Conservation (phyloP, 495 filamentous ascomycete species). For the Talaromyces stipitatus region DNA sequence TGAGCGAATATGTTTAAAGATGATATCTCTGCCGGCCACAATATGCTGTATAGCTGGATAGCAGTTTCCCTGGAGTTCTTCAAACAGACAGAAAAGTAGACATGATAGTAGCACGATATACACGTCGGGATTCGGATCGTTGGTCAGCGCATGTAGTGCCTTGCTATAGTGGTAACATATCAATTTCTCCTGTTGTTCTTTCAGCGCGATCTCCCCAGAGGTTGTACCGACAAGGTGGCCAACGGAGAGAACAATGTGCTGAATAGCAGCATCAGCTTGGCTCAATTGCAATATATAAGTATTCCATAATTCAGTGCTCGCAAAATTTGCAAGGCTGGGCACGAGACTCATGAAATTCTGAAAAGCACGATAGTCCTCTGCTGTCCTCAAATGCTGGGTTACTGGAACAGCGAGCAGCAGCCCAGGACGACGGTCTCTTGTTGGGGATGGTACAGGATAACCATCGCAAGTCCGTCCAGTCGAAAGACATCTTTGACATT, state of each 20-base stretch:
- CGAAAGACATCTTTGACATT: conserved; percentile 44
- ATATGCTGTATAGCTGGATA: conserved; percentile 1
- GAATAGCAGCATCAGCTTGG: conserved; percentile 51
- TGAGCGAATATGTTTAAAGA: neutral
- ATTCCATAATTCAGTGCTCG: conserved; percentile 56
- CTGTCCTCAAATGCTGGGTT: conserved; percentile 12
- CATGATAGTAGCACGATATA: conserved; percentile 1
- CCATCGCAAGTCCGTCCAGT: conserved; percentile 52
- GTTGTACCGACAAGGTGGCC: neutral
- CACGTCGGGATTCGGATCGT: neutral
- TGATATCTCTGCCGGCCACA: neutral
- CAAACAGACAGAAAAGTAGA: neutral
- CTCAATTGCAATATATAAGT: conserved; percentile 49
- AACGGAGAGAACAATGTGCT: conserved; percentile 53
- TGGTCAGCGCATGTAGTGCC: neutral
- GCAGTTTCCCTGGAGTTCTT: conserved; percentile 3
- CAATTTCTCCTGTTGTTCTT: neutral
- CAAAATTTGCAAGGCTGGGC: conserved; percentile 53
- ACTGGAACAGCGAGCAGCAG: conserved; percentile 5
- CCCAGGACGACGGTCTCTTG: conserved; percentile 13
- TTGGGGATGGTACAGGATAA: conserved; percentile 31
- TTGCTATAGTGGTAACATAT: conserved; percentile 1
- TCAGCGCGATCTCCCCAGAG: neutral
- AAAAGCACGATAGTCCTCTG: conserved; percentile 47
- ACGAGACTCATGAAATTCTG: conserved; percentile 52